Base-by-base conservation (phyloP, 2,329 filamentous ascomycete genomes). In the Stachybotrys echinatus region DNA sequence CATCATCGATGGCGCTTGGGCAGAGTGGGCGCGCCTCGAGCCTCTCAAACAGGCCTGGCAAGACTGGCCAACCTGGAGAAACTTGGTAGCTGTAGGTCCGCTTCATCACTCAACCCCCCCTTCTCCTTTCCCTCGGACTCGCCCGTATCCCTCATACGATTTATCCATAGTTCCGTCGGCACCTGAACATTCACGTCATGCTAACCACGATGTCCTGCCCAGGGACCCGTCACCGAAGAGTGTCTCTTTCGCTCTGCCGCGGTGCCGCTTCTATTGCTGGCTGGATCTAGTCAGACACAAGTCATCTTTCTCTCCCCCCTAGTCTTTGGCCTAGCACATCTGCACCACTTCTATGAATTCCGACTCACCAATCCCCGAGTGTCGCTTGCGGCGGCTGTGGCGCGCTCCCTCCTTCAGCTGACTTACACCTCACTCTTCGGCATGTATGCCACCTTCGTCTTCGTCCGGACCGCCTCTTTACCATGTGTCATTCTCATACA, bases 271-370 rank as follows among this genome's bases (percentile, higher is more conserved):
- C 85, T 96, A 62, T 73, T 96, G 23, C 74, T 91, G 46, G 84
- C 90, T 19, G 79, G 78, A 42, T 73, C 83, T 47, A 75, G 77
- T 42, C 61, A 75, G 23, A 55, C 62, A 3, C 73, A 73, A 39
- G 90, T 89, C 55, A 81, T 95, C 61, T 90, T 95, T 70, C 72
- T 89, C 12, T 89, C 89, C 2, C 92, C 92, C 6, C 73, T 96
- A 12, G 86, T 96, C 66, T 97, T 97, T 64, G 92, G 92, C 47
- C 83, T 96, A 42, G 92, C 94, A 7, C 94, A 99, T 70, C 70
- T 95, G 45, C 92, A 99, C 70, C 94, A 99, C 71, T 90, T 95
- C 66, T 95, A 96, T 73, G 94, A 97, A 71, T 96, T 95, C 69
- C 81, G 87, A 50, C 75, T 95, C 50, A 89, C 87, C 1, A 83